Percentiles rank a stretch among this genome's conserved stretches.
These are phyloP conservation scores for Decorospora gaudefroyi DNA, from an alignment of 2,329 filamentous ascomycete species.

Conservation along the genomic window DNA sequence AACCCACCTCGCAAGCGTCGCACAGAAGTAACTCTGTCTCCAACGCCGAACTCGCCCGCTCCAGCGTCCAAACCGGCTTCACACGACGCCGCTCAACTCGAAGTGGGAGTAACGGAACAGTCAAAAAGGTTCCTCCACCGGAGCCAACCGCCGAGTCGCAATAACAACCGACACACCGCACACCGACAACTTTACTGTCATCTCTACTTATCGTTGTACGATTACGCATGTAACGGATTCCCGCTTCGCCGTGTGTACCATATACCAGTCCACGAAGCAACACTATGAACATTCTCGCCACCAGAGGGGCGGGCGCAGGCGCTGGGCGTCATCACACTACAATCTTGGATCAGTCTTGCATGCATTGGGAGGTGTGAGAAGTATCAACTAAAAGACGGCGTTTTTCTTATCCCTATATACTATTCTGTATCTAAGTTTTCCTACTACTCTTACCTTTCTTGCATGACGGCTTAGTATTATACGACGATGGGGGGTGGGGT, in stretches of 20 bases:
- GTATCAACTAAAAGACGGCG: constrained; percentile 14
- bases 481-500: too few relatives aligned
- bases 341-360: constrained; percentile 13
- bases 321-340: constrained; percentile 16
- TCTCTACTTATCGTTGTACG: constrained; percentile 22
- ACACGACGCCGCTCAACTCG: constrained; percentile 49
- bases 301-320: constrained; percentile 10
- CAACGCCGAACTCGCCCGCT: constrained; percentile 44
- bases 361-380: constrained; percentile 17
- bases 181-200: constrained; percentile 19
- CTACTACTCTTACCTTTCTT: too few relatives aligned
- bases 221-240: constrained; percentile 23
- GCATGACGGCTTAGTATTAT: too few relatives aligned
- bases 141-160: constrained; percentile 17
- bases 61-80: constrained; percentile 32
- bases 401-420: constrained; percentile 7
- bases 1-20: constrained; percentile 28
- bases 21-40: constrained; percentile 47
- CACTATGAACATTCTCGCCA: constrained; percentile 9
- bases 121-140: constrained; percentile 52
- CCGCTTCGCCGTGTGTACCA: constrained; percentile 22
- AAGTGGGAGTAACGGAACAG: constrained; percentile 56
- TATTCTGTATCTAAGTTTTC: constrained; percentile 6
- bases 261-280: constrained; percentile 16
- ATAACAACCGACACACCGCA: constrained; percentile 14